These are phyloP conservation scores for Chenopodium berlandieri DNA, from an alignment of 148 eudicot species.

Conservation along the genomic window DNA sequence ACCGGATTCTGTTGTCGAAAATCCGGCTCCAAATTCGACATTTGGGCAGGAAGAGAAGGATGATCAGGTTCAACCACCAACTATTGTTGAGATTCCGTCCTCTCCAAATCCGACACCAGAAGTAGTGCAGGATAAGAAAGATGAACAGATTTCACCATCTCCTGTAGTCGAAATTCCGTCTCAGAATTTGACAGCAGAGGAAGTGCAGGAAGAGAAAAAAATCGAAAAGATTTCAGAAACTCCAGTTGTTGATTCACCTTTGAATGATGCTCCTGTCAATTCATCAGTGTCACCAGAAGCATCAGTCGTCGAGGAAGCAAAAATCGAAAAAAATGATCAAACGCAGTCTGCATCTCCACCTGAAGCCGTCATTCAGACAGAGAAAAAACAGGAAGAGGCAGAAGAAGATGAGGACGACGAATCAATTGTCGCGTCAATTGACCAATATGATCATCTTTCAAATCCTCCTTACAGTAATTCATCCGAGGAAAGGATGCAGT, in stretches of 20 bases:
- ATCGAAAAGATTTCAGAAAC: no score
- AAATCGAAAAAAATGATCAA: background rate
- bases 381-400: background rate
- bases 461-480: constrained; percentile 28
- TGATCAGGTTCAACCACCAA: background rate
- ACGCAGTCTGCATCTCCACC: background rate
- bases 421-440: background rate
- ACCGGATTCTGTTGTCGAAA: background rate
- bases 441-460: background rate
- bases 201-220: no score
- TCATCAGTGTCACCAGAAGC: background rate
- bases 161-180: background rate
- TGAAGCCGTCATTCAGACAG: background rate
- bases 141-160: background rate
- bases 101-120: background rate
- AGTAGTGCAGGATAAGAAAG: background rate
- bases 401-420: constrained; percentile 8
- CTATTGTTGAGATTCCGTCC: background rate
- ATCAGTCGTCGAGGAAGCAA: background rate
- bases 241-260: no score
- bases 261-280: no score
- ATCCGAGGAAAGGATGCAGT: constrained; percentile 25
- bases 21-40: background rate
- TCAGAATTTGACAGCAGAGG: no score
- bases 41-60: background rate